A percentile compares a stretch with the other conserved stretches of the same genome.
Conservation (phyloP, 129 eudicot species). For the Helianthus tuberosus region DNA sequence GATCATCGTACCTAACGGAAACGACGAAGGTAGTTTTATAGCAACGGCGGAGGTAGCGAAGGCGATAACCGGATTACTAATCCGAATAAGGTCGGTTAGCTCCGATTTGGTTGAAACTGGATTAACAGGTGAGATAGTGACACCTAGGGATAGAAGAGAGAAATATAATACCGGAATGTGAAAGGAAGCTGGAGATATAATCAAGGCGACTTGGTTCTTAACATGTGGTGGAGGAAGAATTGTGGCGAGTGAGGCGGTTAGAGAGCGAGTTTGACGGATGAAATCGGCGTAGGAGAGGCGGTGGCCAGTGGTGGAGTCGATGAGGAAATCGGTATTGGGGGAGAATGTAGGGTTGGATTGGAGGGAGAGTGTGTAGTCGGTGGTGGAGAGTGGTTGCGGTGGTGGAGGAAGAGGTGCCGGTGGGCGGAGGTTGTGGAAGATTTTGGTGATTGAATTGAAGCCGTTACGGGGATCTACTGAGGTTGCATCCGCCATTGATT, state of each 20-base stretch:
- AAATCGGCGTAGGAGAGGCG: constrained; percentile 66
- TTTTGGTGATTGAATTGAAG: constrained; percentile 51
- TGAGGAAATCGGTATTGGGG: constrained; percentile 52
- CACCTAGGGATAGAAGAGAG: constrained; percentile 70
- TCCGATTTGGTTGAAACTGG: constrained; percentile 71
- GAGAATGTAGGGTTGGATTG: constrained; percentile 42
- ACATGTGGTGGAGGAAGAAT: constrained; percentile 47
- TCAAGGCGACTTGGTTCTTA: constrained; percentile 56
- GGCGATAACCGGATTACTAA: constrained; percentile 55
- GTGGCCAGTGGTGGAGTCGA: constrained; percentile 65
- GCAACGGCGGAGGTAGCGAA: constrained; percentile 50
- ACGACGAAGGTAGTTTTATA: constrained; percentile 43
- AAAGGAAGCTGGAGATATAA: constrained; percentile 64
- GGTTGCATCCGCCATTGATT: constrained; percentile 33
- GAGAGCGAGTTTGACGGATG: constrained; percentile 54
- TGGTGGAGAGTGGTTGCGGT: constrained; percentile 59
- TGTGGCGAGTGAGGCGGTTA: constrained; percentile 51
- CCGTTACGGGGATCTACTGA: constrained; percentile 51
- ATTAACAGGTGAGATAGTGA: constrained; percentile 75
- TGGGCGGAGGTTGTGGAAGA: constrained; percentile 61
- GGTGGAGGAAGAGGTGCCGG: constrained; percentile 64
- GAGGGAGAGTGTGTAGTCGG: constrained; percentile 56
- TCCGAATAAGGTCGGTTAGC: constrained; percentile 54
- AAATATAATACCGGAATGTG: constrained; percentile 74
- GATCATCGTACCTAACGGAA: constrained; percentile 33